These are phyloP conservation scores for Aphanoascus verrucosus DNA, from an alignment of 2,329 filamentous ascomycete genomes.

Conservation along the genomic window DNA sequence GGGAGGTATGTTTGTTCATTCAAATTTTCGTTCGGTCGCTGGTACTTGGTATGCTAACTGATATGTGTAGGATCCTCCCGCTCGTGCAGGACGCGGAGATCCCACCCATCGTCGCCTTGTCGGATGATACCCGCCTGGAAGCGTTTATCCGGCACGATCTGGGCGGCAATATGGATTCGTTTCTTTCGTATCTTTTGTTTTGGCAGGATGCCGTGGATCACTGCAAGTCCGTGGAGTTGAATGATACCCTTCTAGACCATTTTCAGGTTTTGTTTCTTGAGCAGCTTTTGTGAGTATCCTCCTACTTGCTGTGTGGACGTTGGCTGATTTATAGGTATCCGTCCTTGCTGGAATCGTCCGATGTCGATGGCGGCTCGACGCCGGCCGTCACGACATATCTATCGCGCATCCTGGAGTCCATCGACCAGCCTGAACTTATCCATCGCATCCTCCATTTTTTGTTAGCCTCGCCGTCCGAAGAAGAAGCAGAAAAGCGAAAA, in stretches of 20 bases:
- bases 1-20: constrained; percentile 40
- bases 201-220: constrained; percentile 98
- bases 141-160: constrained; percentile 70
- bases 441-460: constrained; percentile 89
- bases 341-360: constrained; percentile 88
- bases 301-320: constrained; percentile 12
- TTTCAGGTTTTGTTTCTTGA: constrained; percentile 95
- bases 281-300: constrained; percentile 60
- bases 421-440: constrained; percentile 89
- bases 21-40: constrained; percentile 28
- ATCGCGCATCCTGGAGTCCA: constrained; percentile 74
- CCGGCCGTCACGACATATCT: constrained; percentile 93
- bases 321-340: constrained; percentile 56
- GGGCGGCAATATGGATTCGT: constrained; percentile 79
- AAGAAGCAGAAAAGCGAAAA: constrained; percentile 27
- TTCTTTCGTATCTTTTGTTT: constrained; percentile 87
- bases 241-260: constrained; percentile 85
- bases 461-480: constrained; percentile 55
- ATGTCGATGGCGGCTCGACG: constrained; percentile 91
- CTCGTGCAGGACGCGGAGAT: constrained; percentile 58
- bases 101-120: constrained; percentile 75
- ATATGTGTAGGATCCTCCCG: constrained; percentile 68
- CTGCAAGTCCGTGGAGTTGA: constrained; percentile 82
- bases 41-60: constrained; percentile 42
- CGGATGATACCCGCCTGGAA: constrained; percentile 68